Evolutionary conservation across 129 eudicot species (phyloP), one percentile per base, ranked within the genome.

Genomic region (Scalesia atractyloides): DNA sequence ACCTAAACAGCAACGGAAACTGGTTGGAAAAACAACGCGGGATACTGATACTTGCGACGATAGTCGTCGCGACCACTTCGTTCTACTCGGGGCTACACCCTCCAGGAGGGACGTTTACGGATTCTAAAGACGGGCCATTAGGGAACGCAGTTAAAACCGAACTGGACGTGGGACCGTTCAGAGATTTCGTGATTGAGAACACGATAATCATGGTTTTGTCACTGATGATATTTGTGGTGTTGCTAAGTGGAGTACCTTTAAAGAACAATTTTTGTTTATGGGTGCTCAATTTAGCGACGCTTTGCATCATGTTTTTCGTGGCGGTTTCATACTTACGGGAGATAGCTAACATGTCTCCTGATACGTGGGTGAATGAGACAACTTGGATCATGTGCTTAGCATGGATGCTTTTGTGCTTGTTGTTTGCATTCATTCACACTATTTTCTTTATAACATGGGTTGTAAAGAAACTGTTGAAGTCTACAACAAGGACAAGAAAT

Each of bases 1-100:
- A 65, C 7, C 13, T 66, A 62, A 73, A 59, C 20, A 34, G 20
- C 4, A 73, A 59, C 7, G 51, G 54, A 37, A 70, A 60, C 70
- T 80, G 83, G 83, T 64, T 80, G 13, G 83, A 73, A 33, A 80
- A 69, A 74, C 71, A 80, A 67, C 79, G 83, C 0, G 80, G 83
- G 20, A 24, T 73, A 30, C 51, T 80, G 0, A 62, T 80, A 11
- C 30, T 80, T 0, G 68, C 80, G 1, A 59, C 68, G 4, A 24
- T 75, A 12, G 70, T 80, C 6, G 58, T 68, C 57, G 79, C 76
- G 20, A 48, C 56, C 22, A 12, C 59, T 10, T 20, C 76, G 0
- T 80, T 67, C 54, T 54, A 73, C 51, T 62, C 79, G 0, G 80
- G 71, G 34, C 30, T 80, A 60, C 61, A 73, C 66, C 83, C 83